A percentile compares a stretch with the other conserved stretches of the same genome.
phyloP scores from a whole-genome alignment of 768 basidiomycete genomes.

The Mycena alexandri region DNA sequence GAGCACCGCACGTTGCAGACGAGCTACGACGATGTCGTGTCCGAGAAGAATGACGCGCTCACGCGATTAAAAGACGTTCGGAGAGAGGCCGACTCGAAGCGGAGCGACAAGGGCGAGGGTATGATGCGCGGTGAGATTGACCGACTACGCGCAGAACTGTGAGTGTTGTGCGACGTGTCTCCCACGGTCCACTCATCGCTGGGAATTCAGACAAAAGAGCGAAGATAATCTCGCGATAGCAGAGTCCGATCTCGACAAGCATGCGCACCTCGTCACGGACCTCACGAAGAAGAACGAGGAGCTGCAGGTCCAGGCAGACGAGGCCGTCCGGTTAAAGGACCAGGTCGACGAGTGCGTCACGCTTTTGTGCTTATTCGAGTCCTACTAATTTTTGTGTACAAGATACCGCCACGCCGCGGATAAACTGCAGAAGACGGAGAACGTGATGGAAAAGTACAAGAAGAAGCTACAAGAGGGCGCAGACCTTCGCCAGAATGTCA shows the following conservation, averaged over 20 bases:
- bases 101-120: constrained; percentile 81
- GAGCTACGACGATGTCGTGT: constrained; percentile 78
- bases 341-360: constrained; percentile 90
- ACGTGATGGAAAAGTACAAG: constrained; percentile 98
- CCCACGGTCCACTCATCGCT: constrained; percentile 23
- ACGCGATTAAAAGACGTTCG: constrained; percentile 70
- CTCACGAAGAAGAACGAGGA: constrained; percentile 87
- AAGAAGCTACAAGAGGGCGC: constrained; percentile 97
- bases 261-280: constrained; percentile 74
- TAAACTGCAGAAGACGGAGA: constrained; percentile 92
- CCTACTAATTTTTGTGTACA: constrained; percentile 14
- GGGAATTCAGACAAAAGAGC: constrained; percentile 83
- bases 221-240: constrained; percentile 90
- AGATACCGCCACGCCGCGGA: constrained; percentile 95
- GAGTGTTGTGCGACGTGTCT: constrained; percentile 53
- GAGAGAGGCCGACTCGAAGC: constrained; percentile 69
- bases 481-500: constrained; percentile 88
- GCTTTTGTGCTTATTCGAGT: constrained; percentile 3
- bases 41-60: constrained; percentile 84
- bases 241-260: constrained; percentile 88
- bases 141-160: constrained; percentile 86
- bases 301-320: constrained; percentile 80
- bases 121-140: constrained; percentile 87
- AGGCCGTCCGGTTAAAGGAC: constrained; percentile 87
- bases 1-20: constrained; percentile 84